Evolutionary conservation across 306 rosid species (phyloP), one percentile per base, ranked within the genome.

Genomic region (Citrullus mucosospermus): DNA sequence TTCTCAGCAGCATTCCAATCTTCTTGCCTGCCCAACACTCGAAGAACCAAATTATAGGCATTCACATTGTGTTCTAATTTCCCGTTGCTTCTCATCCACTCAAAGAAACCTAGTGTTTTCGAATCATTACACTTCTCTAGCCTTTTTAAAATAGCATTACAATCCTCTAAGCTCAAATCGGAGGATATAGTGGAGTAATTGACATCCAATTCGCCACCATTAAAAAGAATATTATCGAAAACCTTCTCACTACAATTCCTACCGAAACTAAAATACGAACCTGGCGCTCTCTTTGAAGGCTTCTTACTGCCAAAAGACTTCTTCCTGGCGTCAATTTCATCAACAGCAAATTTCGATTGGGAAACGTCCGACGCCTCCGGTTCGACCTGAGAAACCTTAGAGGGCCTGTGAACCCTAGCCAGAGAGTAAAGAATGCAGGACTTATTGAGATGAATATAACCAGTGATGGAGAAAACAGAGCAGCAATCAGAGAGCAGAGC

Each of bases 1-100:
- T 63, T 75, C 83, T 95, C 93, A 0, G 93, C 95, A 53, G 70
- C 83, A 84, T 82, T 88, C 96, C 97, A 94, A 25, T 92, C 92
- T 62, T 62, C 75, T 44, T 62, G 85, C 74, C 91, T 85, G 73
- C 89, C 81, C 78, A 72, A 72, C 12, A 88, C 82, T 9, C 96
- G 88, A 70, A 89, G 53, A 13, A 83, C 82, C 1, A 78, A 58
- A 78, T 83, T 88, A 80, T 87, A 91, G 70, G 97, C 94, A 59
- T 59, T 78, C 70, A 81, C 68, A 78, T 91, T 91, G 55, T 80
- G 69, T 54, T 85, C 88, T 46, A 89, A 74, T 60, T 91, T 93
- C 55, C 96, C 91, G 30, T 80, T 80, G 30, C 71, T 84, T 79
- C 90, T 88, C 94, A 93, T 91, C 91, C 90, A 88, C 81, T 88